Conservation (phyloP, 805 yeast genomes). For the Zygosaccharomyces bailii region DNA sequence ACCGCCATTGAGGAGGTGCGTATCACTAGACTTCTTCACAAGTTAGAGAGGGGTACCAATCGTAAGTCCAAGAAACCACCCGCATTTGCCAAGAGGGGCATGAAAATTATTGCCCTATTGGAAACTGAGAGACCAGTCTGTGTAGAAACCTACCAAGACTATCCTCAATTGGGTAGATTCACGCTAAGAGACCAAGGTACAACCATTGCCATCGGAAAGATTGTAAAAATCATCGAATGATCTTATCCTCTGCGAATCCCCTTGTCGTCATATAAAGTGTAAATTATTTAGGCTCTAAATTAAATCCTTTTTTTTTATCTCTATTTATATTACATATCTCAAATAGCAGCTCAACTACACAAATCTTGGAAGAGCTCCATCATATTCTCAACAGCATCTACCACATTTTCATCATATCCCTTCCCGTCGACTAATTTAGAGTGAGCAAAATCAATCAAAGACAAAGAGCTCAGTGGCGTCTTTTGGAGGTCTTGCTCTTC, state of each 20-base stretch:
- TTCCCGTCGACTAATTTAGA: slow-evolving; percentile 57
- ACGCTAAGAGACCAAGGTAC: slow-evolving; percentile 98
- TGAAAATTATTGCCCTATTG: slow-evolving; percentile 92
- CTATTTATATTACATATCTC: slow-evolving; percentile 1
- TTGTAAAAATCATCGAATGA: slow-evolving; percentile 73
- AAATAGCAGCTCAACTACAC: neutral
- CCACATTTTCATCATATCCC: slow-evolving; percentile 68
- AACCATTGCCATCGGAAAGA: slow-evolving; percentile 97
- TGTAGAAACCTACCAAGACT: slow-evolving; percentile 86
- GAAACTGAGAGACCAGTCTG: slow-evolving; percentile 87
- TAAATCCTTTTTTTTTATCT: neutral
- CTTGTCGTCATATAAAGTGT: slow-evolving; percentile 1
- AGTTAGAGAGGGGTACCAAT: slow-evolving; percentile 94
- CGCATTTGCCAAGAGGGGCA: slow-evolving; percentile 97
- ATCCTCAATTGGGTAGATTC: slow-evolving; percentile 96
- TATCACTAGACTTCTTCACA: slow-evolving; percentile 78
- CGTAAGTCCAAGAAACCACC: slow-evolving; percentile 96
- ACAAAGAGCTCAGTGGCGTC: slow-evolving; percentile 49
- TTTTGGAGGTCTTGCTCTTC: slow-evolving; percentile 31
- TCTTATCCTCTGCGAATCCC: neutral
- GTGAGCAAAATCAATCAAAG: slow-evolving; percentile 90
- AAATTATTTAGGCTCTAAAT: neutral
- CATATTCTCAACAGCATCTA: slow-evolving; percentile 67
- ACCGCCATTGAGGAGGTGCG: slow-evolving; percentile 96
- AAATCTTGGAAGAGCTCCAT: slow-evolving; percentile 40